Evolutionary conservation across 1,284 basidiomycete species (phyloP).

Genomic region (Cutaneotrichosporon sp.): DNA sequence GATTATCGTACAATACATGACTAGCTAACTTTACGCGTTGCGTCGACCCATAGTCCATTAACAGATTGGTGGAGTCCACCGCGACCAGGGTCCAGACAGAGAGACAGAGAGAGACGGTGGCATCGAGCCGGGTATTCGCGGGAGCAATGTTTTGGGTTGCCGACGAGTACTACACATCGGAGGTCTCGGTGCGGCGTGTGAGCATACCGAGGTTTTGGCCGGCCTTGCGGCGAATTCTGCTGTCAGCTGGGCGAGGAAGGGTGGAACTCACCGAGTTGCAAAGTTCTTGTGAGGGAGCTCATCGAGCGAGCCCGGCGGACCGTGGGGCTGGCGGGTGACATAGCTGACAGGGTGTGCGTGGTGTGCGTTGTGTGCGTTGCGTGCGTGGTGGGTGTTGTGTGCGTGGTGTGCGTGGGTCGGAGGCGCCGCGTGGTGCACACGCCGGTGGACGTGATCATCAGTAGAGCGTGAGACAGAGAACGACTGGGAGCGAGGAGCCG

Average conservation of each 20-base stretch:
- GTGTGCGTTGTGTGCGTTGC: not conserved
- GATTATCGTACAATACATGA: slow-evolving; percentile 2
- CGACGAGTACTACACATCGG: slow-evolving; percentile 5
- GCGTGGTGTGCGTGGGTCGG: not conserved
- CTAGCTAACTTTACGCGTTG: not conserved
- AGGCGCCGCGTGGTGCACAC: too few species aligned
- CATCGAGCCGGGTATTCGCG: slow-evolving; percentile 1
- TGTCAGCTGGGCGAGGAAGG: not conserved
- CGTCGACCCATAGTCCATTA: not conserved
- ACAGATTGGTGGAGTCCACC: not conserved
- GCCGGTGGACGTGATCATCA: not conserved
- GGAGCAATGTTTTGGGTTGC: not conserved
- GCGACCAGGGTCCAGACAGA: not conserved
- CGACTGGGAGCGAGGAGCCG: slow-evolving; percentile 17
- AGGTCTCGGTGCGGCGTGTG: slow-evolving; percentile 21
- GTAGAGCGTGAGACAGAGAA: slow-evolving; percentile 8
- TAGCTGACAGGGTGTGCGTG: not conserved
- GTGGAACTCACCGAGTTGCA: slow-evolving; percentile 49
- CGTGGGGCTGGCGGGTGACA: slow-evolving; percentile 68
- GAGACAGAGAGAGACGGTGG: not conserved
- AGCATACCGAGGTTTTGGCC: slow-evolving; percentile 36
- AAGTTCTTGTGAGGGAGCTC: slow-evolving; percentile 86
- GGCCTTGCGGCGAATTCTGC: slow-evolving; percentile 24
- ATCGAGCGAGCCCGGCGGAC: slow-evolving; percentile 76
- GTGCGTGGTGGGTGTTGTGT: not conserved